phyloP scores from a whole-genome alignment of 2,329 filamentous ascomycete genomes.

The Fusarium caatingaense region DNA sequence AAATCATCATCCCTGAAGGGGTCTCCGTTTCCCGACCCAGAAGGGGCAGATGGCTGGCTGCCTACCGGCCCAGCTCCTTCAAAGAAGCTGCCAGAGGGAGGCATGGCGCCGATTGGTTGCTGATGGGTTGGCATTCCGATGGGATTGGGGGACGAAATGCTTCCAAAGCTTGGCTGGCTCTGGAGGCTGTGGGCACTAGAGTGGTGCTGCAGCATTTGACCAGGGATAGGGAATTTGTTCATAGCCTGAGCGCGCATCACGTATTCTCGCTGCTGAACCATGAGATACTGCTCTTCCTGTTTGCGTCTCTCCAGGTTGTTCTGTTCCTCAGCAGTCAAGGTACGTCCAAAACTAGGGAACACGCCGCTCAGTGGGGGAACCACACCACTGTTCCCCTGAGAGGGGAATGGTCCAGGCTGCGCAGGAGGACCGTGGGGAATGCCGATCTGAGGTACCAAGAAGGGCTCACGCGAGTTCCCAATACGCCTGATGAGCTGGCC shows the following conservation, averaged over 20 bases:
- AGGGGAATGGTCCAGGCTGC: constrained; percentile 60
- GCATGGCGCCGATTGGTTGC: constrained; percentile 67
- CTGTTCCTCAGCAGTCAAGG: constrained; percentile 95
- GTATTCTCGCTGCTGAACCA: constrained; percentile 95
- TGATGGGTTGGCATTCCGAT: constrained; percentile 65
- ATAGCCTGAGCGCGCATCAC: constrained; percentile 87
- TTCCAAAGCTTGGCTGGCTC: constrained; percentile 96
- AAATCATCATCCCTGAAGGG: constrained; percentile 79
- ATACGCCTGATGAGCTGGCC: constrained; percentile 95
- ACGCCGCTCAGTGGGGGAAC: constrained; percentile 91
- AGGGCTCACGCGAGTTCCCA: constrained; percentile 96
- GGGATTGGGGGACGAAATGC: constrained; percentile 89
- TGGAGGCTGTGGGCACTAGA: constrained; percentile 96
- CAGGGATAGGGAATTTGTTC: constrained; percentile 74
- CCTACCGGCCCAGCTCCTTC: constrained; percentile 63
- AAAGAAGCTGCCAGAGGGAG: constrained; percentile 76
- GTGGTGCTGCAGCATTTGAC: constrained; percentile 80
- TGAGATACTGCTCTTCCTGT: constrained; percentile 96
- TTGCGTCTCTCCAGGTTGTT: constrained; percentile 96
- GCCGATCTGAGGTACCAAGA: constrained; percentile 96
- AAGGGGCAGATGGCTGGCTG: constrained; percentile 39
- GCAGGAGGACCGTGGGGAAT: constrained; percentile 86
- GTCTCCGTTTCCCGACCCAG: constrained; percentile 56
- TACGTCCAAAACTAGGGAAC: constrained; percentile 96
- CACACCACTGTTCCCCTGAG: constrained; percentile 68